Conservation (phyloP, 140 eudicot species). For the Oenanthe javanica region DNA sequence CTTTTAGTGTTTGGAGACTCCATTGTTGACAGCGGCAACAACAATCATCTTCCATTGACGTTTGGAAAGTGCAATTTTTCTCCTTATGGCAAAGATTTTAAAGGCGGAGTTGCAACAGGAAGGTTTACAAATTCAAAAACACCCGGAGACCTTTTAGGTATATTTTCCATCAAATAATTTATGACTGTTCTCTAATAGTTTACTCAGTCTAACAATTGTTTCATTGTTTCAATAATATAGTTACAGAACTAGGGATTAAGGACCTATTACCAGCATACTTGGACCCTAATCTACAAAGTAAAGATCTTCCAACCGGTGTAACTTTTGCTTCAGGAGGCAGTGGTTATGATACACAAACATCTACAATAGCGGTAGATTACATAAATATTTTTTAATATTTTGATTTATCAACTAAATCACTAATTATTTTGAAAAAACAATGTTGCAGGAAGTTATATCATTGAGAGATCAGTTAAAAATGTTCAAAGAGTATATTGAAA, state of each 20-base stretch:
- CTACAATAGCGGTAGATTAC: neutral
- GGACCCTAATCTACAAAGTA: neutral
- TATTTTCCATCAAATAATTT: neutral
- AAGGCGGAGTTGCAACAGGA: neutral
- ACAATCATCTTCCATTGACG: neutral
- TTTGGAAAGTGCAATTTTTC: neutral
- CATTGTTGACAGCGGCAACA: constrained; percentile 1
- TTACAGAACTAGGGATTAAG: neutral
- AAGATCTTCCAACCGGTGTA: constrained; percentile 3
- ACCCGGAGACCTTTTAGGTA: neutral
- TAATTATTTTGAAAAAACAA: neutral
- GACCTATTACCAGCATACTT: constrained; percentile 1
- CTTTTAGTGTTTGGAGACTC: constrained; percentile 2
- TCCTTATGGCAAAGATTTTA: neutral
- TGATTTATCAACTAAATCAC: neutral
- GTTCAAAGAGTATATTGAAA: neutral
- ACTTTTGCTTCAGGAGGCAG: constrained; percentile 8
- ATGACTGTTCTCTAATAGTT: neutral
- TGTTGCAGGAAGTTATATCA: neutral
- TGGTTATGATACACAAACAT: constrained; percentile 5
- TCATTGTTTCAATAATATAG: neutral
- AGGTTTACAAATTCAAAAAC: constrained; percentile 3
- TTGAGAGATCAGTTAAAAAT: neutral
- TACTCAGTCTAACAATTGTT: neutral
- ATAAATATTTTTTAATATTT: neutral